Base-by-base conservation (phyloP, 2,329 filamentous ascomycete genomes). In the Claviceps pazoutovae region DNA sequence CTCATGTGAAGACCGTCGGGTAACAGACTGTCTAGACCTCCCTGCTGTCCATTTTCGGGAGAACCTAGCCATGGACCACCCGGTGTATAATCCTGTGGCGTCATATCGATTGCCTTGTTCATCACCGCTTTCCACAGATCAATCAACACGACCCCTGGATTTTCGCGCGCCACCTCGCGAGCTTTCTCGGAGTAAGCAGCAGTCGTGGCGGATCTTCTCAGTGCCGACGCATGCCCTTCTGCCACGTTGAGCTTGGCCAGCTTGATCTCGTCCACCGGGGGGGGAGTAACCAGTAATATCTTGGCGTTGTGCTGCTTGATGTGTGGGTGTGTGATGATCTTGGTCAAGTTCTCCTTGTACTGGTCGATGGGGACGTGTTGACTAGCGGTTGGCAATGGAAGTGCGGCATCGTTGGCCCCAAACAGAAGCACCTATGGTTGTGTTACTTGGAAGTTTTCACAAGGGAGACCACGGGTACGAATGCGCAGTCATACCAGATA, bases 331-430 rank as follows among this genome's bases (percentile, higher is more conserved):
- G 73, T 80, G 60, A 94, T 70, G 58, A 97, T 88, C 26, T 71
- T 72, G 56, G 67, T 74, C 47, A 95, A 68, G 62, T 95, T 94
- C 51, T 76, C 68, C 63, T 79, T 81, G 71, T 88, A 97, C 54
- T 80, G 69, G 1, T 83, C 75, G n/a, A 95, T 67, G 1, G 87
- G 79, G 7, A 97, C 78, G 64, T 91, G 82, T 67, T 97, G 93
- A 9, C 73, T 72, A 49, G 79, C 81, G 4, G 73, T 73, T 4
- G 76, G 72, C 39, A 78, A 70, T 3, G 80, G 76, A 3, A 94
- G 66, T 51, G 82, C 82, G 3, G 91, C 84, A 67, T 97, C 93
- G 64, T 98, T 97, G 59, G 93, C 88, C 17, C 93, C 93, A 54
- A 96, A 82, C 57, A 95, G 83, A 53, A 95, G 69, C 41, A 85